These are phyloP conservation scores for Chytriomyces hyalinus DNA, from an alignment of 192 early-diverging fungal species.

Conservation along the genomic window DNA sequence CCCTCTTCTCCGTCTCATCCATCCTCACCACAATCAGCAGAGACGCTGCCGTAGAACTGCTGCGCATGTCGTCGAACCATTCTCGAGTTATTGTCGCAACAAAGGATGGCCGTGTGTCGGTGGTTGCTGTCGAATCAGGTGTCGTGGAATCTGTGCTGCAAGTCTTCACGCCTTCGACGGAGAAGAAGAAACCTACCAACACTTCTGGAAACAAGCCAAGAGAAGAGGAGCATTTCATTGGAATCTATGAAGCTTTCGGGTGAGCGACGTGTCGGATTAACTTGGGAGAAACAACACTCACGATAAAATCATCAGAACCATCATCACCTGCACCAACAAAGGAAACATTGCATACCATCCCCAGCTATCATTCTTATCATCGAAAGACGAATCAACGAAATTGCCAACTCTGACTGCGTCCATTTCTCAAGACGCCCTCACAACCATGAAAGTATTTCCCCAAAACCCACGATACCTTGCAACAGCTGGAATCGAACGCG, in stretches of 20 bases:
- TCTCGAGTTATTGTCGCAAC: slow-evolving; percentile 39
- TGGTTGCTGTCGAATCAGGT: slow-evolving; percentile 39
- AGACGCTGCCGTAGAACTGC: not conserved
- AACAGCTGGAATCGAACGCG: slow-evolving; percentile 85
- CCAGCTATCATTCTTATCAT: not conserved
- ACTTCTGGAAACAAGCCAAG: slow-evolving; percentile 40
- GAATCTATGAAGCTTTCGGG: slow-evolving; percentile 43
- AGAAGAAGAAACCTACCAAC: slow-evolving; percentile 33
- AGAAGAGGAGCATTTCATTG: slow-evolving; percentile 54
- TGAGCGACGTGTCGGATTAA: slow-evolving; percentile 41
- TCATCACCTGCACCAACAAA: slow-evolving; percentile 48
- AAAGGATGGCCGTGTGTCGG: slow-evolving; percentile 39
- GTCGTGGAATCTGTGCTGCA: slow-evolving; percentile 23
- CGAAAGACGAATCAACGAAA: not conserved
- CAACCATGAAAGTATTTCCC: slow-evolving; percentile 72
- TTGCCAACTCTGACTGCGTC: slow-evolving; percentile 39
- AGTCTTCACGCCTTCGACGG: slow-evolving; percentile 32
- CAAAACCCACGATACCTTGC: slow-evolving; percentile 71
- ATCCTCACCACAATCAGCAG: not conserved
- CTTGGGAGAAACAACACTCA: slow-evolving; percentile 30
- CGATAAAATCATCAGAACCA: slow-evolving; percentile 41
- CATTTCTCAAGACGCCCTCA: slow-evolving; percentile 61
- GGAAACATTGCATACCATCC: slow-evolving; percentile 30
- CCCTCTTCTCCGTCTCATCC: not conserved
- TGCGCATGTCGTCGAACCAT: not conserved